Conservation (phyloP, 306 rosid genomes). For the Lathyrus oleraceus region DNA sequence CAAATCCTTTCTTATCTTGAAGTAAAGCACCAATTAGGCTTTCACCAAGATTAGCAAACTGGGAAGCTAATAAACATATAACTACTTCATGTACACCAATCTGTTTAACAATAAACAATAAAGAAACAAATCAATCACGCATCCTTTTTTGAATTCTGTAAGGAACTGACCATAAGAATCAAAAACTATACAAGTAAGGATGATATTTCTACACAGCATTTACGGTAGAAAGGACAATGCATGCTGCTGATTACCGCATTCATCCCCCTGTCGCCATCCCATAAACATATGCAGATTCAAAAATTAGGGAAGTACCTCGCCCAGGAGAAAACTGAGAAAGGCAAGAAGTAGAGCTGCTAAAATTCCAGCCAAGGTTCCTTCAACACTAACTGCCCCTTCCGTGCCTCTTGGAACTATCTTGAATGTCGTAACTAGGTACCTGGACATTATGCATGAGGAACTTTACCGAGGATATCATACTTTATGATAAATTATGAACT, state of each 20-base stretch:
- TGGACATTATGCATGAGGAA: conserved; percentile 36
- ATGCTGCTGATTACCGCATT: background rate
- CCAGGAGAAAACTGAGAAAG: conserved; percentile 56
- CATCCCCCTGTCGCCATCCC: background rate
- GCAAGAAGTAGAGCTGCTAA: conserved; percentile 78
- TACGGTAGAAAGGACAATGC: background rate
- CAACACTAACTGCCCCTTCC: conserved; percentile 94
- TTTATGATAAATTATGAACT: background rate
- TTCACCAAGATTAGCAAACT: conserved; percentile 94
- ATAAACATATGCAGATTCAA: background rate
- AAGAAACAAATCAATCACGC: conserved; percentile 1
- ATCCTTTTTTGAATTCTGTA: conserved; percentile 15
- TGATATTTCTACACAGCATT: background rate
- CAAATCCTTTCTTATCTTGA: conserved; percentile 95
- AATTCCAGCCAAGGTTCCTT: conserved; percentile 94
- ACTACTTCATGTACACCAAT: conserved; percentile 59
- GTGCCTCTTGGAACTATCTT: conserved; percentile 97
- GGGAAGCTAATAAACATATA: conserved; percentile 87
- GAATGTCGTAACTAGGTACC: conserved; percentile 89
- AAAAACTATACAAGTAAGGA: background rate
- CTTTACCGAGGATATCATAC: conserved; percentile 9
- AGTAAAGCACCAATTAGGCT: conserved; percentile 90
- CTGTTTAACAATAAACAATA: conserved; percentile 47
- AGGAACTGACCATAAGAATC: conserved; percentile 8
- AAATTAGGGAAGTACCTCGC: conserved; percentile 61